A percentile compares a stretch with the other conserved stretches of the same genome.
These are phyloP conservation scores for Brachypodium distachyon DNA, from an alignment of 202 grass and related monocot species.

Conservation along the genomic window DNA sequence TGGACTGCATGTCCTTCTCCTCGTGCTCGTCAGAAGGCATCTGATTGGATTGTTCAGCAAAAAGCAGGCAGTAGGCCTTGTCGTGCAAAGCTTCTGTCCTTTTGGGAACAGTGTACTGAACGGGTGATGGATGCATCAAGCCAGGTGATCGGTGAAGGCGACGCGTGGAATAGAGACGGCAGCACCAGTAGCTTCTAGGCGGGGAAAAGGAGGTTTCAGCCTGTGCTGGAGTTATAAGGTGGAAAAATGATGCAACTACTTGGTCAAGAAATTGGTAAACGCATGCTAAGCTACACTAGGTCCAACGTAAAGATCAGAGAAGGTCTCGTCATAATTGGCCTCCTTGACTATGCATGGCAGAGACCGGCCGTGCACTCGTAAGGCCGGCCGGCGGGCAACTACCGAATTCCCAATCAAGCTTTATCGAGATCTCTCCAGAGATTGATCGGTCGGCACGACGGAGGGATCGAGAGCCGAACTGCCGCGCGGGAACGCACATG, in stretches of 20 bases:
- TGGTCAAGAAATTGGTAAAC: neutral
- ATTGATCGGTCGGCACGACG: no score
- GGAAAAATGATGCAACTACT: neutral
- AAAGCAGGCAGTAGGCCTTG: neutral
- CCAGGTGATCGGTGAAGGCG: constrained; percentile 2
- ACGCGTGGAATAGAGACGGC: neutral
- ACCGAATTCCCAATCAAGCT: no score
- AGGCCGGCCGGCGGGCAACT: no score
- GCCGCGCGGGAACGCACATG: no score
- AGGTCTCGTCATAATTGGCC: no score
- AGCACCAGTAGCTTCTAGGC: neutral
- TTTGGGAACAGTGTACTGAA: neutral
- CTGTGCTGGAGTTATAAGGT: neutral
- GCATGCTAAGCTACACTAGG: neutral
- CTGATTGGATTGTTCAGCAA: neutral
- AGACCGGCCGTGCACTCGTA: no score
- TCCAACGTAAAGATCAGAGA: neutral
- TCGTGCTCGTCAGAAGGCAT: neutral
- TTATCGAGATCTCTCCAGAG: no score
- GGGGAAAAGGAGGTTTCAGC: neutral
- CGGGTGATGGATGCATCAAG: neutral
- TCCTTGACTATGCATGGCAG: no score
- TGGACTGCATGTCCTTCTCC: no score
- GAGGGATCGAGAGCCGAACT: no score
- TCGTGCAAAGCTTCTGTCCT: constrained; percentile 13